Evolutionary conservation across 768 basidiomycete species (phyloP).

Genomic region (Lactarius sp.): DNA sequence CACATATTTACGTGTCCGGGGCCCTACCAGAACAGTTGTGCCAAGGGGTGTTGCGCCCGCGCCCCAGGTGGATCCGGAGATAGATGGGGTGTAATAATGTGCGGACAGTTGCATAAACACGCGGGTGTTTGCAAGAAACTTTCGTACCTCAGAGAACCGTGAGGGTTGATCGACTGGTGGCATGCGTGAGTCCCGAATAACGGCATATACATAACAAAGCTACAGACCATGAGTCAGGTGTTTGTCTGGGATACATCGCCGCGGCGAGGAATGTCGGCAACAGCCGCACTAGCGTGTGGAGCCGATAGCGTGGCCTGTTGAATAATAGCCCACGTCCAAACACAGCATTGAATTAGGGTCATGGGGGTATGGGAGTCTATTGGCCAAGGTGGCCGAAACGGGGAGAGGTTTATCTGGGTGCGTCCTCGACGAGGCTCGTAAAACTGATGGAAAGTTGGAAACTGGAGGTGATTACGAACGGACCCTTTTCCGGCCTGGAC

Average conservation of each 20-base stretch:
- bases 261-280: neutral
- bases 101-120: neutral
- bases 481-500: neutral
- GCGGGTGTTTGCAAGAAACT: neutral
- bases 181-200: neutral
- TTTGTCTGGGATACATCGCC: neutral
- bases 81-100: neutral
- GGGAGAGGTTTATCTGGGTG: neutral
- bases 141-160: neutral
- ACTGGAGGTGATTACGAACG: neutral
- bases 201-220: neutral
- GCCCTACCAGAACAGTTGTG: neutral
- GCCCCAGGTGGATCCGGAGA: neutral
- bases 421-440: neutral
- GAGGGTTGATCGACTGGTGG: neutral
- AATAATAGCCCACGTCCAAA: neutral
- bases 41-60: neutral
- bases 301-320: neutral
- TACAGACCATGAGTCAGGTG: neutral
- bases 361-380: neutral
- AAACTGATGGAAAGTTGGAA: neutral
- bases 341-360: neutral
- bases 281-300: too few relatives aligned
- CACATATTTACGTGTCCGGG: neutral
- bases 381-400: neutral